Conservation (phyloP, 2,329 filamentous ascomycete species). For the Cladophialophora yegresii region DNA sequence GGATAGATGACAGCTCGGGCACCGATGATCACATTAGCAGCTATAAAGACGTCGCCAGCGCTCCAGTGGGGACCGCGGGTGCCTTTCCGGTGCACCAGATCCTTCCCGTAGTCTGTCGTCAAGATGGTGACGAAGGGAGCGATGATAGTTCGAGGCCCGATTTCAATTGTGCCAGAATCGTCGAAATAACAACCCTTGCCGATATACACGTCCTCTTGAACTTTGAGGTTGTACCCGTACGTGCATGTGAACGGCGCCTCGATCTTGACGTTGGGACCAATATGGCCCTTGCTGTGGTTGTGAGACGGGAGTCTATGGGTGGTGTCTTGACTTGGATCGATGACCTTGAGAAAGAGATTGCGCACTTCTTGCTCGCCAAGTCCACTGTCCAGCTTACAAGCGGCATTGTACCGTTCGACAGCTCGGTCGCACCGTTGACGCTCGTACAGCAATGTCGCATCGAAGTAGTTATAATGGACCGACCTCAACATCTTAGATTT, state of each 20-base stretch:
- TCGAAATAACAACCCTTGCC: slow-evolving; percentile 81
- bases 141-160: slow-evolving; percentile 69
- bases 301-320: slow-evolving; percentile 63
- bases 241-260: slow-evolving; percentile 90
- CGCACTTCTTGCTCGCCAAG: slow-evolving; percentile 54
- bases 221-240: slow-evolving; percentile 91
- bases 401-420: slow-evolving; percentile 84
- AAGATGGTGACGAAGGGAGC: slow-evolving; percentile 86
- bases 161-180: slow-evolving; percentile 79
- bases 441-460: slow-evolving; percentile 75
- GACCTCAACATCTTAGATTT: slow-evolving; percentile 89
- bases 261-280: slow-evolving; percentile 75
- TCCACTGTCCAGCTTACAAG: slow-evolving; percentile 71
- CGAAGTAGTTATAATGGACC: slow-evolving; percentile 75
- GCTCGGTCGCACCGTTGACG: slow-evolving; percentile 81
- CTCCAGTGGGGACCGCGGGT: slow-evolving; percentile 66
- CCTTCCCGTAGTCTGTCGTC: slow-evolving; percentile 70
- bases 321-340: slow-evolving; percentile 70
- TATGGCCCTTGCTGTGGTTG: slow-evolving; percentile 51
- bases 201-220: slow-evolving; percentile 82
- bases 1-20: slow-evolving; percentile 61
- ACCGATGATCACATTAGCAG: slow-evolving; percentile 69
- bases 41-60: slow-evolving; percentile 73
- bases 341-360: slow-evolving; percentile 60
- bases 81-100: slow-evolving; percentile 72